Conservation (phyloP, 1,139 yeast species). For the Kurtzmaniella quercitrusa region DNA sequence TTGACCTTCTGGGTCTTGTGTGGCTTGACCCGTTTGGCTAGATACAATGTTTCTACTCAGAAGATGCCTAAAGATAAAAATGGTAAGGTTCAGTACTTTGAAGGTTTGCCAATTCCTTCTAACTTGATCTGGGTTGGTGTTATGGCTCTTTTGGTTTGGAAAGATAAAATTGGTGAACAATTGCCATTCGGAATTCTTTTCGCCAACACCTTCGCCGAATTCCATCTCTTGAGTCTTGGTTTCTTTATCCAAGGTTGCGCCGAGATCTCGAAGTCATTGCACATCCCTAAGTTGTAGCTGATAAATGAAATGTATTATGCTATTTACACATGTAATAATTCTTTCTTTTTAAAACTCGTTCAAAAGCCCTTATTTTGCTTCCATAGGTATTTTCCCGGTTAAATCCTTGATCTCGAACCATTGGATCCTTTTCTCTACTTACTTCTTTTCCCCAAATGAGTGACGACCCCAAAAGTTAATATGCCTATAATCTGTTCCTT, state of each 20-base stretch:
- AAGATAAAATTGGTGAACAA: slow-evolving; percentile 40
- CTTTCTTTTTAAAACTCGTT: too few relatives aligned
- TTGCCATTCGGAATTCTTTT: slow-evolving; percentile 67
- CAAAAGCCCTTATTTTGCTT: too few relatives aligned
- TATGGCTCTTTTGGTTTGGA: slow-evolving; percentile 64
- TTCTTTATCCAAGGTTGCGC: slow-evolving; percentile 84
- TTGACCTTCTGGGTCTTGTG: slow-evolving; percentile 86
- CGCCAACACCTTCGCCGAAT: slow-evolving; percentile 55
- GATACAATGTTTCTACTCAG: slow-evolving; percentile 91
- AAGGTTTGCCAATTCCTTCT: slow-evolving; percentile 94
- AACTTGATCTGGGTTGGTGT: slow-evolving; percentile 68
- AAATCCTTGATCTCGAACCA: not conserved
- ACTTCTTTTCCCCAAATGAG: not conserved
- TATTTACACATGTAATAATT: too few relatives aligned
- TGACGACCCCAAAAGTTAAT: slow-evolving; percentile 13
- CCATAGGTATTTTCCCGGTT: too few relatives aligned
- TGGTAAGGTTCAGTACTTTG: slow-evolving; percentile 82
- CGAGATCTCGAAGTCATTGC: slow-evolving; percentile 85
- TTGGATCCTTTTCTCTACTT: not conserved
- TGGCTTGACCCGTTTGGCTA: slow-evolving; percentile 89
- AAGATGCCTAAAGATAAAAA: slow-evolving; percentile 83
- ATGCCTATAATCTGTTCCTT: slow-evolving; percentile 21
- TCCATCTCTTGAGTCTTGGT: slow-evolving; percentile 65
- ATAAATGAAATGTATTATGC: not conserved
- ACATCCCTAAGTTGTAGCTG: slow-evolving; percentile 77